phyloP scores from a whole-genome alignment of 805 yeast species.

The Wickerhamiella kurtzmanii region DNA sequence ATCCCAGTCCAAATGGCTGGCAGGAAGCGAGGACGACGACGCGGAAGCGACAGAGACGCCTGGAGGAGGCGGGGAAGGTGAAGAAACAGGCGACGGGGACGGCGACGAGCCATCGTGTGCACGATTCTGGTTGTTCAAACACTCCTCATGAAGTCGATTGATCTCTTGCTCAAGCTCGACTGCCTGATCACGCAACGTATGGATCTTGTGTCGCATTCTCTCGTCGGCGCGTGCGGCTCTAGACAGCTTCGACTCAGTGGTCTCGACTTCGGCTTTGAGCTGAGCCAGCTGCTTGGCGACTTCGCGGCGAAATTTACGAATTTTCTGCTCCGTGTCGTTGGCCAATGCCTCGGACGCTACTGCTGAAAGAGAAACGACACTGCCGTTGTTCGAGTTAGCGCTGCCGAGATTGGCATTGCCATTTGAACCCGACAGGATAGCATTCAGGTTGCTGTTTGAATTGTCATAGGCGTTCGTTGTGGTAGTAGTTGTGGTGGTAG shows the following conservation, averaged over 20 bases:
- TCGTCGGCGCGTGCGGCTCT: conserved; percentile 43
- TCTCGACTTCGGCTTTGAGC: conserved; percentile 39
- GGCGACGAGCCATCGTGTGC: not conserved
- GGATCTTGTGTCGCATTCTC: conserved; percentile 39
- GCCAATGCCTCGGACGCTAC: conserved; percentile 49
- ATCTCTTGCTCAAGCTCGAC: conserved; percentile 30
- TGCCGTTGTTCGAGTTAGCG: conserved; percentile 29
- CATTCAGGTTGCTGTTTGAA: conserved; percentile 17
- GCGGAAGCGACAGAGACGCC: not conserved
- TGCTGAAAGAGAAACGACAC: conserved; percentile 39
- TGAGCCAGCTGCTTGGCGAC: conserved; percentile 51
- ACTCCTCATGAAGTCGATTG: conserved; percentile 1
- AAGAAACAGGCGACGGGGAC: not conserved
- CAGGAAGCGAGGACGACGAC: conserved; percentile 1
- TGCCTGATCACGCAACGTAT: conserved; percentile 36
- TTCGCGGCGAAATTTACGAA: conserved; percentile 45
- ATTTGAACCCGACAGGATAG: conserved; percentile 27
- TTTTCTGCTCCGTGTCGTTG: conserved; percentile 41
- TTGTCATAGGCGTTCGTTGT: too few relatives aligned
- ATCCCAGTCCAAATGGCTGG: conserved; percentile 2
- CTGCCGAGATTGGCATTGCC: conserved; percentile 45
- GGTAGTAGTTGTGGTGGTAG: too few relatives aligned
- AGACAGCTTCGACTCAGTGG: conserved; percentile 34
- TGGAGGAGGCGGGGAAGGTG: not conserved
- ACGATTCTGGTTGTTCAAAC: not conserved